Evolutionary conservation across 208 protist genomes (phyloP).

Genomic region (Blastocrithidia nonstop): DNA sequence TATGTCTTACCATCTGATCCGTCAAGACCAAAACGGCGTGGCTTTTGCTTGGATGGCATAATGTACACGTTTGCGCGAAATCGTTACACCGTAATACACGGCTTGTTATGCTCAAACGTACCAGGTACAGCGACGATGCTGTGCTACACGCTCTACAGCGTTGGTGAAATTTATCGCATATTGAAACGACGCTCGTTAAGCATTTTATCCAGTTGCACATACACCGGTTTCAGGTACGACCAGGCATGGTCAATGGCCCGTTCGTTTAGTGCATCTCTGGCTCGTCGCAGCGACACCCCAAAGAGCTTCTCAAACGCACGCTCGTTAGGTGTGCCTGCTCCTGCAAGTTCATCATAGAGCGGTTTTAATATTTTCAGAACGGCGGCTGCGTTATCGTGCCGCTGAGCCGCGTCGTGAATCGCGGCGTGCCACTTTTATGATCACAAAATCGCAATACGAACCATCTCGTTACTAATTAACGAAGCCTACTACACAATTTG

Average conservation of each 20-base stretch:
- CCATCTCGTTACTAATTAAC: conserved; percentile 96
- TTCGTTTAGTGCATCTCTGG: conserved; percentile 38
- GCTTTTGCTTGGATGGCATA: conserved; percentile 98
- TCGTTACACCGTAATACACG: conserved; percentile 87
- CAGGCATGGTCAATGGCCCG: conserved; percentile 44
- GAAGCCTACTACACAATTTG: conserved; percentile 87
- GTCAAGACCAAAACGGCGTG: conserved; percentile 93
- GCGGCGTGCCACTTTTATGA: conserved; percentile 87
- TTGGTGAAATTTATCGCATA: conserved; percentile 87
- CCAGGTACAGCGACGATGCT: conserved; percentile 96
- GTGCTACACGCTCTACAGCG: conserved; percentile 84
- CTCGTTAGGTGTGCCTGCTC: conserved; percentile 89
- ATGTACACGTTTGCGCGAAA: conserved; percentile 91
- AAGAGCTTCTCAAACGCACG: conserved; percentile 83
- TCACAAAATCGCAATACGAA: conserved; percentile 98
- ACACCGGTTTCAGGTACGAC: conserved; percentile 71
- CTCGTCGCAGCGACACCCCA: conserved; percentile 39
- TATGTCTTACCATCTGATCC: conserved; percentile 93
- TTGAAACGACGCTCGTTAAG: conserved; percentile 54
- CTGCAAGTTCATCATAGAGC: conserved; percentile 91
- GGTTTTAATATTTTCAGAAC: conserved; percentile 89
- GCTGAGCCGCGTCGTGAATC: conserved; percentile 94
- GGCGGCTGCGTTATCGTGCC: conserved; percentile 79
- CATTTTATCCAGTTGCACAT: conserved; percentile 59
- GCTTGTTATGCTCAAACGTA: conserved; percentile 84